Base-by-base conservation (phyloP, 148 eudicot genomes). In the Spergularia bocconei region DNA sequence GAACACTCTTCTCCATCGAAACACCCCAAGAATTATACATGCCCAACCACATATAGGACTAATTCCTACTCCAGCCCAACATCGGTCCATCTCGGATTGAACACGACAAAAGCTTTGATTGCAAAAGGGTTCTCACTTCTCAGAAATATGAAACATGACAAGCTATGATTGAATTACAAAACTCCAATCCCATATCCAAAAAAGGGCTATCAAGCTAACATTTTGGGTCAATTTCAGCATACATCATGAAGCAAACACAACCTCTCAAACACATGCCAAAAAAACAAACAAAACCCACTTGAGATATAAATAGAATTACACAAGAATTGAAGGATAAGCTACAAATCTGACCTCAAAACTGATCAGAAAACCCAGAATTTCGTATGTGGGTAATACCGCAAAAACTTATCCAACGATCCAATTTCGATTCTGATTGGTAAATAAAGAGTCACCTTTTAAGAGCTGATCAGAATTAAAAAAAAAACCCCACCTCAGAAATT, bases 371-470 rank as follows among this genome's bases (percentile, higher is more conserved):
- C 12, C 63, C n/a, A 17, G 60, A 62, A 61, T 62, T 51, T 44
- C n/a, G 54, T 7, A 62, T 2, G 63, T 16, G 52, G 36, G 48
- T 54, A 69, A 29, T 48, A 7, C 19, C 50, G 23, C 19, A 38
- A 79, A 73, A 29, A 29, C 36, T 29, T 29, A 29, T 29, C 36
- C 36, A 29, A 29, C 36, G 82, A 79, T 79, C 82, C 71, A 74
- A 68, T 36, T 74, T 67, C 16, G 7, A 44, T 44, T 6, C 7
- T 44, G n/a, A 59, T 16, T 1, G 19, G 4, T 41, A 47, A 11
- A 7, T 52, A 66, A 16, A 13, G 13, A 39, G 48, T 53, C 1
- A 71, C 52, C 38, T 54, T 21, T 39, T 3, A 62, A 3, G 16
- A 77, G 39, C 60, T 68, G 67, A 77, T 60, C 60, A 19, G 41